A percentile compares a stretch with the other conserved stretches of the same genome.
Evolutionary conservation across 225 moss, liverwort and hornwort species (phyloP).

Genomic region (Pseudoscleropodium purum): DNA sequence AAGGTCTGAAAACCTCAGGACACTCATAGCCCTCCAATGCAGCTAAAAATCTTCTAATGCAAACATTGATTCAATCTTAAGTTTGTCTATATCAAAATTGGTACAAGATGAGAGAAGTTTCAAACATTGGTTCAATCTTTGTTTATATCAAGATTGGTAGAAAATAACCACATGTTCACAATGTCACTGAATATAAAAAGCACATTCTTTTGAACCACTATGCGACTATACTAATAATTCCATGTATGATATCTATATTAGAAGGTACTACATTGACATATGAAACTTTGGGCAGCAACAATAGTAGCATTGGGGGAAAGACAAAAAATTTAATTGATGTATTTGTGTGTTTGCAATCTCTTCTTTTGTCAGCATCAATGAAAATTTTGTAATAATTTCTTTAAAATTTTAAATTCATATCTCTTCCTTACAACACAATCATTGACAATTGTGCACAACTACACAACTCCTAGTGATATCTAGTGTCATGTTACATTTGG

Average conservation of each 20-base stretch:
- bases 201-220: not conserved
- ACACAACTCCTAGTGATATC: not conserved
- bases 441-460: accelerated
- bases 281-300: too few species aligned
- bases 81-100: too few species aligned
- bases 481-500: not conserved
- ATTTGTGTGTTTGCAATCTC: not conserved
- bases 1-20: too few species aligned
- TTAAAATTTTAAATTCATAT: not conserved
- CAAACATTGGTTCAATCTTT: not conserved
- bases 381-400: too few species aligned
- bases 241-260: accelerated
- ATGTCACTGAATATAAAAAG: accelerated
- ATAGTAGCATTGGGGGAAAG: too few species aligned
- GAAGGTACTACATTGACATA: not conserved
- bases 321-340: too few species aligned
- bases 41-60: too few species aligned
- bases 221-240: too few species aligned
- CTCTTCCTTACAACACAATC: not conserved
- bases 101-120: too few species aligned
- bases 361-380: accelerated
- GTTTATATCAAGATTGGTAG: not conserved
- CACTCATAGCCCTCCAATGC: too few species aligned
- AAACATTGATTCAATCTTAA: too few species aligned
- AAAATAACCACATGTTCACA: not conserved